Conservation (phyloP, 1,284 basidiomycete species). For the Leccinum pachyderme region DNA sequence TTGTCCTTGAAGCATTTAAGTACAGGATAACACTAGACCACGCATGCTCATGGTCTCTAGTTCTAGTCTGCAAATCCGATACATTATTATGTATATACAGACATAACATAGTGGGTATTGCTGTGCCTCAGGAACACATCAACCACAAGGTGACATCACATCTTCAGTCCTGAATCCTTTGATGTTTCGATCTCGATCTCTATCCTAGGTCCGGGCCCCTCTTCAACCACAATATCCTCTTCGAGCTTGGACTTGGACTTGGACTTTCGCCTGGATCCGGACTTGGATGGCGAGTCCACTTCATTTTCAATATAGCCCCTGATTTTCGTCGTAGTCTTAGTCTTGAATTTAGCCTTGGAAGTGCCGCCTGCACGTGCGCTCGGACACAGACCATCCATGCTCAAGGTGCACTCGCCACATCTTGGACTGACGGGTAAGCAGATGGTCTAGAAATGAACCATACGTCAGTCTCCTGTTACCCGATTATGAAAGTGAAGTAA, state of each 20-base stretch:
- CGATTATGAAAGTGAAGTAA: neutral
- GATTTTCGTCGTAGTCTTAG: constrained; percentile 34
- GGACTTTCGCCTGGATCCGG: neutral
- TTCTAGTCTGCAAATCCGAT: too few relatives aligned
- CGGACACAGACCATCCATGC: constrained; percentile 53
- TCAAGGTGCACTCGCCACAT: constrained; percentile 76
- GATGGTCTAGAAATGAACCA: constrained; percentile 49
- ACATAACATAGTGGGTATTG: too few relatives aligned
- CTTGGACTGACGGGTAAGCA: constrained; percentile 83
- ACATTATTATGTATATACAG: too few relatives aligned
- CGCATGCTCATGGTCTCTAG: too few relatives aligned
- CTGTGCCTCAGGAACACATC: neutral
- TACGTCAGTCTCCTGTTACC: neutral
- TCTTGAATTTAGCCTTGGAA: too few relatives aligned
- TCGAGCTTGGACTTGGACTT: neutral
- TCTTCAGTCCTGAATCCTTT: neutral
- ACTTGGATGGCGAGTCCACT: constrained; percentile 15
- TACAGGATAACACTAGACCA: too few relatives aligned
- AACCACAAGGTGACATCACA: neutral
- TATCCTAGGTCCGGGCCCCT: neutral
- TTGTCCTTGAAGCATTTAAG: too few relatives aligned
- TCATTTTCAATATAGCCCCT: constrained; percentile 35
- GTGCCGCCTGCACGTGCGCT: constrained; percentile 44
- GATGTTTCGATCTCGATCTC: neutral
- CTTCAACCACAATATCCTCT: neutral